A percentile compares a stretch with the other conserved stretches of the same genome.
Conservation (phyloP, 805 yeast genomes). For the Saturnispora hagleri region DNA sequence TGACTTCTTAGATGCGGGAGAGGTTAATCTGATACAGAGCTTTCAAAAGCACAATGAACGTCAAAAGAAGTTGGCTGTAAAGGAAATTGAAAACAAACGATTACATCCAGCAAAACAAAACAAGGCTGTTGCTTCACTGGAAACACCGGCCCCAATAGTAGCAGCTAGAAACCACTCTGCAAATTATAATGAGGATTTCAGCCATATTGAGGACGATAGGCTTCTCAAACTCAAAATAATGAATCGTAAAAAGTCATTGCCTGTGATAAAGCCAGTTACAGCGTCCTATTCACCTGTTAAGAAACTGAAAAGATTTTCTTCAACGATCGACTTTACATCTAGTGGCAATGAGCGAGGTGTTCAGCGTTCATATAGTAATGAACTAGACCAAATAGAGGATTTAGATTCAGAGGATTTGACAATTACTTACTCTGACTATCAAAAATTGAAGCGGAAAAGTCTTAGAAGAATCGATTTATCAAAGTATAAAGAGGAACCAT, state of each 20-base stretch:
- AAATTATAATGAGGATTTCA: conserved; percentile 19
- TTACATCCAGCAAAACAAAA: background rate
- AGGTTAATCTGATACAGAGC: background rate
- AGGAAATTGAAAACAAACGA: conserved; percentile 2
- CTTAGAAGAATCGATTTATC: conserved; percentile 20
- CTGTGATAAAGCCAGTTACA: conserved; percentile 13
- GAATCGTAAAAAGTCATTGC: conserved; percentile 21
- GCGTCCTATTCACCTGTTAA: conserved; percentile 15
- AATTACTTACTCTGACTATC: conserved; percentile 22
- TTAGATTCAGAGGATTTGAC: conserved; percentile 21
- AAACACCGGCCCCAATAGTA: background rate
- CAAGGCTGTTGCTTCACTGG: background rate
- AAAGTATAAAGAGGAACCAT: conserved; percentile 20
- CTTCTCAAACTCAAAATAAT: conserved; percentile 14
- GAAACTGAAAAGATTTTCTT: conserved; percentile 21
- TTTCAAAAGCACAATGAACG: conserved; percentile 4
- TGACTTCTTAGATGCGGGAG: conserved; percentile 18
- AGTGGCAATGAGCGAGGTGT: background rate
- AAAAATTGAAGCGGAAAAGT: conserved; percentile 20
- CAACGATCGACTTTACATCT: conserved; percentile 20
- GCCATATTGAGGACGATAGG: conserved; percentile 20
- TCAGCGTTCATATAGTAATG: conserved; percentile 12
- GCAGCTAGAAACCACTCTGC: background rate
- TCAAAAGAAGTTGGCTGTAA: conserved; percentile 1
- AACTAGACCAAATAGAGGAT: conserved; percentile 21